These are phyloP conservation scores for Talaromyces sp. DNA, from an alignment of 2,329 filamentous ascomycete species.

Conservation along the genomic window DNA sequence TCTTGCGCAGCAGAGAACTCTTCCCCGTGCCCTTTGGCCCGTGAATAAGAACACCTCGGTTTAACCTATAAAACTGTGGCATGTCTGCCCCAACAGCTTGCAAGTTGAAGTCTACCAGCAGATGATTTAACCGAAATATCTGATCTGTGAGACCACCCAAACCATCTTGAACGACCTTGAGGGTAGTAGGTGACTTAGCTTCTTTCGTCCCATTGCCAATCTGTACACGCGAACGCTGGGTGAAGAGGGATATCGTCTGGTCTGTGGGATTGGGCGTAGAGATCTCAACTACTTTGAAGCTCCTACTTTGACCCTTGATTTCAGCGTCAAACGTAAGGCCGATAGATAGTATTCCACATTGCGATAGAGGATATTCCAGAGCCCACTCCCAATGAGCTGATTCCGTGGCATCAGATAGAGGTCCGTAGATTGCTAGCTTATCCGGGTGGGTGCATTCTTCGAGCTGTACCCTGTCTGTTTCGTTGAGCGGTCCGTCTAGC, in stretches of 20 bases:
- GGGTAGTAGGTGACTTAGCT: slow-evolving; percentile 16
- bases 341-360: slow-evolving; percentile 63
- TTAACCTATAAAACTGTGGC: slow-evolving; percentile 39
- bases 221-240: slow-evolving; percentile 27
- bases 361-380: slow-evolving; percentile 40
- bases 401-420: slow-evolving; percentile 31
- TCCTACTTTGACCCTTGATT: slow-evolving; percentile 52
- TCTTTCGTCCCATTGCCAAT: slow-evolving; percentile 24
- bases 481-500: slow-evolving; percentile 47
- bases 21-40: slow-evolving; percentile 84
- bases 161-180: slow-evolving; percentile 39
- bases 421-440: slow-evolving; percentile 31
- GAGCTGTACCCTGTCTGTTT: slow-evolving; percentile 56
- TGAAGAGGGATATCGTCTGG: slow-evolving; percentile 34
- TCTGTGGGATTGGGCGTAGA: slow-evolving; percentile 37
- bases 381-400: slow-evolving; percentile 46
- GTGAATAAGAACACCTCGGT: slow-evolving; percentile 65
- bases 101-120: slow-evolving; percentile 54
- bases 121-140: slow-evolving; percentile 60
- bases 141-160: slow-evolving; percentile 66
- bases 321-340: slow-evolving; percentile 65
- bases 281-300: slow-evolving; percentile 59
- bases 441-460: slow-evolving; percentile 51
- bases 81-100: slow-evolving; percentile 26
- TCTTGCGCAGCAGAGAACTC: slow-evolving; percentile 62